Percentiles rank a stretch among this genome's conserved stretches.
phyloP scores from a whole-genome alignment of 148 eudicot species.

The Rhododendron ovatum region DNA sequence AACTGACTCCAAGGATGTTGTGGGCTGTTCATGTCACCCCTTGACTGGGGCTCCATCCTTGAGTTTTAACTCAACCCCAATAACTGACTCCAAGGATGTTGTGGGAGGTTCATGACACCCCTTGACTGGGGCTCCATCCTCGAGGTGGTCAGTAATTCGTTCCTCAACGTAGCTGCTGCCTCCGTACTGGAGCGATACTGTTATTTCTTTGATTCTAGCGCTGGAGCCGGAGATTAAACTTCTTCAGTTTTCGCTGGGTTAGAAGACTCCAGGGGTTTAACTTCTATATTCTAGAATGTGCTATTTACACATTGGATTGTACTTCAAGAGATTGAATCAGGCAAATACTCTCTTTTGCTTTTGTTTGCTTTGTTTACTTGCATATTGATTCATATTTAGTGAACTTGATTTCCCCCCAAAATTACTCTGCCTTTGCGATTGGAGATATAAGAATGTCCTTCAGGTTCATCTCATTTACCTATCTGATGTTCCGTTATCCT shows the following conservation, averaged over 20 bases:
- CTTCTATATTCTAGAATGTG: background rate
- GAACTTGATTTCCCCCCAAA: background rate
- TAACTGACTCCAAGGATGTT: background rate
- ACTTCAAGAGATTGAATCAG: background rate
- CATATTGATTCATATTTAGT: background rate
- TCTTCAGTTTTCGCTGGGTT: background rate
- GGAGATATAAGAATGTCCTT: background rate
- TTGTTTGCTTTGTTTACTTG: background rate
- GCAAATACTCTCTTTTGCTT: background rate
- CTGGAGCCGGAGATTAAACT: background rate
- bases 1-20: background rate
- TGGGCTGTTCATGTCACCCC: background rate
- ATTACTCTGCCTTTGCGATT: background rate
- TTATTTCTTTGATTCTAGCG: background rate
- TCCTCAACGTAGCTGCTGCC: background rate
- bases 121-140: background rate
- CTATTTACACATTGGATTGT: background rate
- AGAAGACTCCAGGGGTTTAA: background rate
- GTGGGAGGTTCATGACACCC: background rate
- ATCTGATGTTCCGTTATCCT: background rate
- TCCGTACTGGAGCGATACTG: background rate
- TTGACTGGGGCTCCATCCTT: background rate
- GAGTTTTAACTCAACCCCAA: background rate
- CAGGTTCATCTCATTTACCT: background rate
- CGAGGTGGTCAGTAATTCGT: background rate